Percentiles rank a stretch among this genome's conserved stretches.
These are phyloP conservation scores for Dendrocalamus latiflorus DNA, from an alignment of 202 grass and related monocot genomes.

Conservation along the genomic window DNA sequence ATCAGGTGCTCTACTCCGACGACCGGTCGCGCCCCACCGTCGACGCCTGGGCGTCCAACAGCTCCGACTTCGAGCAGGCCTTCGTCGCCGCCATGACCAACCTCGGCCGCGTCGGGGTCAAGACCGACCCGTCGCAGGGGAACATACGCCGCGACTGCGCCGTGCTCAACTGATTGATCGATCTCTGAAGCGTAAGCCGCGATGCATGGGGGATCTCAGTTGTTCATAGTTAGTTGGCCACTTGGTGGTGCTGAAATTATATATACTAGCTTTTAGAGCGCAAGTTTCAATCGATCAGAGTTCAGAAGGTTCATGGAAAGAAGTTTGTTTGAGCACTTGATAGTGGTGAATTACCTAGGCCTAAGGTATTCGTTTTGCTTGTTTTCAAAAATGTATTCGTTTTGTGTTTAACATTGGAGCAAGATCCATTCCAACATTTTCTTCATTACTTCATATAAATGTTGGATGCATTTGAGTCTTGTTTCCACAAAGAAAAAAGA, in stretches of 20 bases:
- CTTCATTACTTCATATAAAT: background rate
- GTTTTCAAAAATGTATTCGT: background rate
- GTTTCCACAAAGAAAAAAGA: background rate
- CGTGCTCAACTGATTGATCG: conserved; percentile 42
- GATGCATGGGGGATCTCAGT: background rate
- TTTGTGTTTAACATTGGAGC: background rate
- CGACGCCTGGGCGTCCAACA: conserved; percentile 54
- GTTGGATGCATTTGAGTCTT: background rate
- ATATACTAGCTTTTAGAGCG: conserved; percentile 15
- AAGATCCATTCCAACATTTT: background rate
- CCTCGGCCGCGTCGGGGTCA: no score
- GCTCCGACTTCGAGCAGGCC: no score
- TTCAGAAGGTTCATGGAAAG: background rate
- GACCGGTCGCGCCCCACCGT: conserved; percentile 51
- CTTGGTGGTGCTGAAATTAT: background rate
- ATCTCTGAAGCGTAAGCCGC: background rate
- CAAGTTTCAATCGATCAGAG: background rate
- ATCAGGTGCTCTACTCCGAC: conserved; percentile 83
- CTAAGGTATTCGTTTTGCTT: background rate
- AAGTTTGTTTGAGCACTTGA: background rate
- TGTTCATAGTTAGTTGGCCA: conserved; percentile 3
- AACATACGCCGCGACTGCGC: no score
- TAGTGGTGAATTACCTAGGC: background rate
- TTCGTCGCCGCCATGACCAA: no score
- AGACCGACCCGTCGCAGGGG: no score